phyloP scores from a whole-genome alignment of 805 yeast genomes.

The Saturnispora besseyi region DNA sequence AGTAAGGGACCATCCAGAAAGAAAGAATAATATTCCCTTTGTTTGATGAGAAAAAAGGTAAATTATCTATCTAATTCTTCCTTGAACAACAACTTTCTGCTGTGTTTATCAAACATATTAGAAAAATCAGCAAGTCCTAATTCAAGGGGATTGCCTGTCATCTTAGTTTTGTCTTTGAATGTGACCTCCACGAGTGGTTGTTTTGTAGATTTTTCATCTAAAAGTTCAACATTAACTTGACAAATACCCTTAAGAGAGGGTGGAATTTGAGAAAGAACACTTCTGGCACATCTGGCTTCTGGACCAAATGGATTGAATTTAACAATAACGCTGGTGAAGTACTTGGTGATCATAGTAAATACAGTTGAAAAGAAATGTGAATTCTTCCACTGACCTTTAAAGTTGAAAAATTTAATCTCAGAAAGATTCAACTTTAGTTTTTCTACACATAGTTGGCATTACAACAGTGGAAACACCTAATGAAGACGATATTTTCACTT shows the following conservation, averaged over 20 bases:
- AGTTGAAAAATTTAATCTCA: not conserved
- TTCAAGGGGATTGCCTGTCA: constrained; percentile 57
- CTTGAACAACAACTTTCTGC: constrained; percentile 65
- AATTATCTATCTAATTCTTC: constrained; percentile 46
- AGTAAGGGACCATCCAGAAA: not conserved
- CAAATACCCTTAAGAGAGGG: constrained; percentile 57
- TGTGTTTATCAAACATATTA: constrained; percentile 67
- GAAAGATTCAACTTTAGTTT: not conserved
- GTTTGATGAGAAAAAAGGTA: too few species aligned
- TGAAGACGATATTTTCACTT: not conserved
- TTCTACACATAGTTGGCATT: not conserved
- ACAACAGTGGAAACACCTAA: not conserved
- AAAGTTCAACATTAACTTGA: constrained; percentile 54
- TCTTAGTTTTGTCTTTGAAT: constrained; percentile 67
- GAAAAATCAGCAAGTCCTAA: constrained; percentile 52
- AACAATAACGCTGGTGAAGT: constrained; percentile 68
- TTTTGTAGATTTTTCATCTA: constrained; percentile 37
- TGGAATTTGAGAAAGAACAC: constrained; percentile 73
- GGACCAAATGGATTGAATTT: constrained; percentile 69
- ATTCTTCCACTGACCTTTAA: not conserved
- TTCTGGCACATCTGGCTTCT: constrained; percentile 72
- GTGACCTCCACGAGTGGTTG: constrained; percentile 63
- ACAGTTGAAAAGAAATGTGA: not conserved
- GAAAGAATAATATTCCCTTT: not conserved
- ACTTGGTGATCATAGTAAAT: constrained; percentile 72